phyloP scores from a whole-genome alignment of 2,329 filamentous ascomycete genomes.

The Elsinoe ampelina region DNA sequence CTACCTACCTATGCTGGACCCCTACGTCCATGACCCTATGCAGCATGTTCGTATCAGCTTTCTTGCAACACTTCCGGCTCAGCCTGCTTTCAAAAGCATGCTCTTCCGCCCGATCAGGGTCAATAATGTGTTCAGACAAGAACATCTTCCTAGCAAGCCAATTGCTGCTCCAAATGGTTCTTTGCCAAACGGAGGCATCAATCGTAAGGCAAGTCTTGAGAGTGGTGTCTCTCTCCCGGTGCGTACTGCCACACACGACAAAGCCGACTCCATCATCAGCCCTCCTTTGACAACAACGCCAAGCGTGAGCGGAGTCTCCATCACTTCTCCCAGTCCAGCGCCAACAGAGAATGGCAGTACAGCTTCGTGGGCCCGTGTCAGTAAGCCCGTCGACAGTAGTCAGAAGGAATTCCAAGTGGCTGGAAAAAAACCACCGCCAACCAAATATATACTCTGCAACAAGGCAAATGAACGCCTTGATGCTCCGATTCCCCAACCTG shows the following conservation, averaged over 20 bases:
- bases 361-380: slow-evolving; percentile 33
- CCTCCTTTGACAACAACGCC: not conserved
- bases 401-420: slow-evolving; percentile 34
- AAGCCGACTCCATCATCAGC: slow-evolving; percentile 1
- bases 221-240: slow-evolving; percentile 8
- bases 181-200: not conserved
- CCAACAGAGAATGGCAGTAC: slow-evolving; percentile 18
- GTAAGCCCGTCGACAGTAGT: slow-evolving; percentile 27
- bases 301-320: not conserved
- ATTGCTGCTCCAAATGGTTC: not conserved
- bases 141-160: slow-evolving; percentile 30
- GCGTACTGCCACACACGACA: slow-evolving; percentile 3
- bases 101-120: slow-evolving; percentile 33
- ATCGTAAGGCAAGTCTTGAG: not conserved
- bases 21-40: slow-evolving; percentile 34
- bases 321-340: slow-evolving; percentile 14
- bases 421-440: slow-evolving; percentile 23
- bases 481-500: slow-evolving; percentile 26
- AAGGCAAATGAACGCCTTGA: slow-evolving; percentile 36
- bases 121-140: slow-evolving; percentile 33
- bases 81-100: slow-evolving; percentile 34
- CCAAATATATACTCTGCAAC: slow-evolving; percentile 34
- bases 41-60: slow-evolving; percentile 35
- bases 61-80: slow-evolving; percentile 35
- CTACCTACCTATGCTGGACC: slow-evolving; percentile 38